Base-by-base conservation (phyloP, 1,284 basidiomycete genomes). In the Hypsizygus ulmarius region DNA sequence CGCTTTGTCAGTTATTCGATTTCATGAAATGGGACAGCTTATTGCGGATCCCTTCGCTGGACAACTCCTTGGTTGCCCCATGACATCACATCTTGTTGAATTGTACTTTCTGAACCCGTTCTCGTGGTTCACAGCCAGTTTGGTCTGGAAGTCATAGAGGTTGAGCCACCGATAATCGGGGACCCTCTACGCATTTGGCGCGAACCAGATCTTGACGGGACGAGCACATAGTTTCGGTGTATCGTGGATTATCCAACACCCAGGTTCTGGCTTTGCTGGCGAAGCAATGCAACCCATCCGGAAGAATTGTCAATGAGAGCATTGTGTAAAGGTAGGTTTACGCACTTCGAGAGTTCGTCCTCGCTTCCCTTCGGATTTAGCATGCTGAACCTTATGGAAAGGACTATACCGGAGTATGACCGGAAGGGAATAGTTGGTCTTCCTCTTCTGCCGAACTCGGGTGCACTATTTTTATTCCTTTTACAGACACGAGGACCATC, bases 301-400 rank as follows among this genome's bases (percentile, higher is more conserved):
- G 83, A 5, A 75, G 75, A 49, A 81, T 75, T 0, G 83, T 87
- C n/a, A 84, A 87, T 57, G 84, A 87, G 14, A 86, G 84, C 64
- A 86, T 87, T 19, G 69, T 84, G 55, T 84, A 85, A 60, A 86
- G 84, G 84, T 75, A 46, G n/a, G 14, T 34, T 12, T 39, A 39
- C 27, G 15, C 14, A 32, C 33, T 3, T 2, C n/a, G 12, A 38
- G 12, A 0, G 15, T 15, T 14, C 2, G 16, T 14, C 29, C 7
- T 21, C 27, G 28, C 25, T 55, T 14, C 40, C 37, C 15, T 14
- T 14, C 48, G 10, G 44, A 27, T 21, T 12, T 49, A 82, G 84
- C 57, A 85, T 87, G 82, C 65, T 87, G 7, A 87, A 85, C 58
- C 63, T 85, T 30, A 87, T 85, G 84, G 84, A 87, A 59, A 84